Conservation (phyloP, 1,284 basidiomycete species). For the Porodaedalea pini region DNA sequence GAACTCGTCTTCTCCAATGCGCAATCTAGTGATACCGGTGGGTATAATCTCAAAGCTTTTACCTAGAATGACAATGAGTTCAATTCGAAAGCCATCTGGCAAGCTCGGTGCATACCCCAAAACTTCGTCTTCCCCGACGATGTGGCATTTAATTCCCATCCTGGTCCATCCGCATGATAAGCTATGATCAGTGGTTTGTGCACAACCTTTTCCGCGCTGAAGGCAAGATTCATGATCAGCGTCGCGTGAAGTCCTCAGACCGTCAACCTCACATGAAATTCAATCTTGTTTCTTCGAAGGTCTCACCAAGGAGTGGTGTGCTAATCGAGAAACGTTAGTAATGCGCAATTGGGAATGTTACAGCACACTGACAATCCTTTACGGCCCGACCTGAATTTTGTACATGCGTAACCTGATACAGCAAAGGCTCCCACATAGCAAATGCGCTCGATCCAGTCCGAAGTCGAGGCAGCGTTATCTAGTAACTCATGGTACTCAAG, state of each 20-base stretch:
- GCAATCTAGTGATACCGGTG: conserved; percentile 62
- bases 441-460: conserved; percentile 69
- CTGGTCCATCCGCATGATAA: conserved; percentile 75
- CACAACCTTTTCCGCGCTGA: conserved; percentile 75
- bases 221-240: neutral
- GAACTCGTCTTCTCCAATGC: conserved; percentile 61
- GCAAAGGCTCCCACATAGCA: conserved; percentile 81
- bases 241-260: neutral
- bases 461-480: conserved; percentile 57
- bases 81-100: conserved; percentile 24
- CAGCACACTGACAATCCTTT: conserved; percentile 75
- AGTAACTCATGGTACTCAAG: conserved; percentile 77
- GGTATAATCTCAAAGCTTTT: conserved; percentile 84
- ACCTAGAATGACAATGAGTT: conserved; percentile 42
- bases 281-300: conserved; percentile 79
- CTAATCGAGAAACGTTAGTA: conserved; percentile 34
- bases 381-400: conserved; percentile 72
- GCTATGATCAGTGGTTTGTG: conserved; percentile 84
- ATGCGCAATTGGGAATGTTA: conserved; percentile 11
- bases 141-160: conserved; percentile 72
- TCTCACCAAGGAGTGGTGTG: conserved; percentile 86
- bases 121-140: conserved; percentile 83
- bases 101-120: conserved; percentile 58
- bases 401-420: conserved; percentile 80
- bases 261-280: conserved; percentile 56